Conservation (phyloP, 1,139 yeast species). For the Zygosaccharomyces sapae region DNA sequence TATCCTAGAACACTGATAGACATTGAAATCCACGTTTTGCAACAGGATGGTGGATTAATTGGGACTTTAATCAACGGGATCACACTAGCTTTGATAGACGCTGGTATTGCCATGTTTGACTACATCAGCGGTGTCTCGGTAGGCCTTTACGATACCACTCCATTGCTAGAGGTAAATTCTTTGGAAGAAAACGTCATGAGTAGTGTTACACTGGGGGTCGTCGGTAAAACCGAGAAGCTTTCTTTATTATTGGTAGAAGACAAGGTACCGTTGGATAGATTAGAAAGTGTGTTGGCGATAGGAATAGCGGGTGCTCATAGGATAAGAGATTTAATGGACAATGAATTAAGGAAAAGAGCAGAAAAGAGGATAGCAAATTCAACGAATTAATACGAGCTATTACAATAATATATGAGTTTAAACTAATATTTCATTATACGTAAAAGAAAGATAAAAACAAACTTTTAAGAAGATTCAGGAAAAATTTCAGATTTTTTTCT, state of each 20-base stretch:
- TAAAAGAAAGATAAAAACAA: constrained; percentile 5
- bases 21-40: constrained; percentile 68
- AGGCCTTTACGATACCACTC: constrained; percentile 71
- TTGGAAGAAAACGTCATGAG: constrained; percentile 84
- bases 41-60: constrained; percentile 87
- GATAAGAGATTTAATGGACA: constrained; percentile 80
- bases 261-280: constrained; percentile 74
- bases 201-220: constrained; percentile 72
- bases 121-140: constrained; percentile 78
- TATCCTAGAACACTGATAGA: constrained; percentile 81
- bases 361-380: constrained; percentile 41
- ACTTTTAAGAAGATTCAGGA: background rate
- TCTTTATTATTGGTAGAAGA: constrained; percentile 74
- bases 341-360: constrained; percentile 72
- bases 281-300: constrained; percentile 73
- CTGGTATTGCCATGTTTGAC: constrained; percentile 93
- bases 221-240: constrained; percentile 77
- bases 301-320: constrained; percentile 89
- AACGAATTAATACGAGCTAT: constrained; percentile 5
- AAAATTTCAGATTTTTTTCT: constrained; percentile 20
- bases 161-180: constrained; percentile 75
- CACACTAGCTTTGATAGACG: constrained; percentile 86
- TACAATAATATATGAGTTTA: background rate
- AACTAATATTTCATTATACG: constrained; percentile 2
- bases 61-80: constrained; percentile 82